These are phyloP conservation scores for Fragaria iinumae DNA, from an alignment of 306 rosid genomes.

Conservation along the genomic window DNA sequence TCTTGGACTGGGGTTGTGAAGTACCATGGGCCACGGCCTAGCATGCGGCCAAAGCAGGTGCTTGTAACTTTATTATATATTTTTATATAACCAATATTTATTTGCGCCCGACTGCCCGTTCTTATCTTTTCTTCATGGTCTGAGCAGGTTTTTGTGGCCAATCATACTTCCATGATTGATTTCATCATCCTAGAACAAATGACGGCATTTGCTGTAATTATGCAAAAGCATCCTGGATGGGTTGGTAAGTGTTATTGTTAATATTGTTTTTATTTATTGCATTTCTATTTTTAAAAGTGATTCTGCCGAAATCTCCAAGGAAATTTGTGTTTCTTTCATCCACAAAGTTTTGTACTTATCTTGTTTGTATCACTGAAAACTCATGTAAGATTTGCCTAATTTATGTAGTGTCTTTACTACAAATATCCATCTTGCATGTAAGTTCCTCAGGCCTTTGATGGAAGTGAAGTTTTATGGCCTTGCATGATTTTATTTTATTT, in stretches of 20 bases:
- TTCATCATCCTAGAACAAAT: conserved; percentile 94
- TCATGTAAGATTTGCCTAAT: neutral
- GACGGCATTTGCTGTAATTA: conserved; percentile 97
- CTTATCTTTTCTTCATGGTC: conserved; percentile 18
- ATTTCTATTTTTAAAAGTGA: neutral
- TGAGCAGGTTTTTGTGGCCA: conserved; percentile 93
- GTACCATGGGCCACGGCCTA: conserved; percentile 97
- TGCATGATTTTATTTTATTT: neutral
- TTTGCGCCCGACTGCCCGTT: neutral
- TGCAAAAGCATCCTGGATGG: conserved; percentile 99
- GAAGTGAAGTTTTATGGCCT: neutral
- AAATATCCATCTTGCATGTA: neutral
- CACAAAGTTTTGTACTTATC: neutral
- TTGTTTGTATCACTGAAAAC: no score
- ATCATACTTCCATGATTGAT: conserved; percentile 98
- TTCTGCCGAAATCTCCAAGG: neutral
- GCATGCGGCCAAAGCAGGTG: conserved; percentile 89
- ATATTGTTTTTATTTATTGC: neutral
- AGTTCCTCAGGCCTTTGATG: neutral
- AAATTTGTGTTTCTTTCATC: neutral
- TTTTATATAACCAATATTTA: conserved; percentile 8
- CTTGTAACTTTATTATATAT: conserved; percentile 9
- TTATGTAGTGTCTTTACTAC: neutral
- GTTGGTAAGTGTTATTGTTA: conserved; percentile 66
- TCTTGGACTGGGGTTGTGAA: conserved; percentile 99